Evolutionary conservation across 2,329 filamentous ascomycete species (phyloP).

Genomic region (Aspergillus oerlinghausenensis): DNA sequence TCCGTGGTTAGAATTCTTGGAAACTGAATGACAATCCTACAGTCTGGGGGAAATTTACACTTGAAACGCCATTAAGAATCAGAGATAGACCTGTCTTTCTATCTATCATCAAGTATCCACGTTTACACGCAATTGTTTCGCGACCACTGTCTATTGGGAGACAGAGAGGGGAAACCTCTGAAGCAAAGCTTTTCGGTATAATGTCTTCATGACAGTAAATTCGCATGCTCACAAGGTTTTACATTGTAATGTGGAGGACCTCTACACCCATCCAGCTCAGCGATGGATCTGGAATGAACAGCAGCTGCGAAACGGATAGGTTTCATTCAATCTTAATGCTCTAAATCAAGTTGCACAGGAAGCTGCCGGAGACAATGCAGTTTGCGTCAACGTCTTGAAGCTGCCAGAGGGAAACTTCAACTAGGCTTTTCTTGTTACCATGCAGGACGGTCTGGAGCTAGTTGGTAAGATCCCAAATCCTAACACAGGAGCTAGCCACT

Average conservation of each 20-base stretch:
- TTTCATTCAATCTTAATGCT: conserved; percentile 3
- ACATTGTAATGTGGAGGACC: neutral
- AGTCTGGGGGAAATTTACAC: neutral
- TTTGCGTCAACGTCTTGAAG: conserved; percentile 1
- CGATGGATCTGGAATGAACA: conserved; percentile 6
- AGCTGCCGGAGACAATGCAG: conserved; percentile 5
- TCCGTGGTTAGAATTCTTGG: too few species aligned
- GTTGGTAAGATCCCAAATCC: conserved; percentile 3
- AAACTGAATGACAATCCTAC: neutral
- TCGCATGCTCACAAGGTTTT: neutral
- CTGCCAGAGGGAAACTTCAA: conserved; percentile 3
- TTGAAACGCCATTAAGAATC: neutral
- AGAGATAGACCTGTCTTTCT: neutral
- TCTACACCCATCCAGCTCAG: conserved; percentile 2
- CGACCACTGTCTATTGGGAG: neutral
- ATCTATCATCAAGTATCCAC: neutral
- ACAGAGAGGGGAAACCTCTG: neutral
- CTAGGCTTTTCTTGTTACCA: conserved; percentile 2
- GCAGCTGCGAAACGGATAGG: conserved; percentile 1
- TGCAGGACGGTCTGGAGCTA: conserved; percentile 1
- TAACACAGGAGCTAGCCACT: conserved; percentile 1
- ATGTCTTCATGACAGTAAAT: neutral
- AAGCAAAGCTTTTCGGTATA: conserved; percentile 1
- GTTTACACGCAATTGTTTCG: conserved; percentile 2
- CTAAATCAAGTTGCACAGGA: neutral